Conservation (phyloP, 257 asterid species). For the Solanum bukasovii region DNA sequence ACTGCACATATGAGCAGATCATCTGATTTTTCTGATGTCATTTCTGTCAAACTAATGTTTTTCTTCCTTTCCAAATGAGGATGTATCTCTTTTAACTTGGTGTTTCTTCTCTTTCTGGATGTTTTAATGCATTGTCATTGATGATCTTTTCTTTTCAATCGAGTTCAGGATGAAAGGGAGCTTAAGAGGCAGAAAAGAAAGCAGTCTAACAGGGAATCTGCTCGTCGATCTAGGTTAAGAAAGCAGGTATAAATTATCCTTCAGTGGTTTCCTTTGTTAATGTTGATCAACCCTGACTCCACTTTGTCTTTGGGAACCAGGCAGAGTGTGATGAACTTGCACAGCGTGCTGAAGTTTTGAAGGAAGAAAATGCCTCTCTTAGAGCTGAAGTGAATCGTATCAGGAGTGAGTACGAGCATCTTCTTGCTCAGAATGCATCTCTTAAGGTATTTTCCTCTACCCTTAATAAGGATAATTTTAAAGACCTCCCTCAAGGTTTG, state of each 20-base stretch:
- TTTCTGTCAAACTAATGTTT: background rate
- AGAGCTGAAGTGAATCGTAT: conserved; percentile 72
- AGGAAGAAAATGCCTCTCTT: conserved; percentile 76
- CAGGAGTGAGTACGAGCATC: conserved; percentile 65
- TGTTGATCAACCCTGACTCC: background rate
- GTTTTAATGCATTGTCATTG: background rate
- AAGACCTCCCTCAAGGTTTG: background rate
- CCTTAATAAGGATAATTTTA: background rate
- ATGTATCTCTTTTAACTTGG: background rate
- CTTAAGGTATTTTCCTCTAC: conserved; percentile 51
- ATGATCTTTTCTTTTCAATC: background rate
- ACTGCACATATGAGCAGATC: background rate
- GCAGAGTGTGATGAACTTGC: conserved; percentile 96
- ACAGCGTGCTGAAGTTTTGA: conserved; percentile 66
- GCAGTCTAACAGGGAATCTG: conserved; percentile 87
- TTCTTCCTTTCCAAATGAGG: background rate
- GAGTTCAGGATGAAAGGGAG: conserved; percentile 73
- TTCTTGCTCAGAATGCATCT: conserved; percentile 68
- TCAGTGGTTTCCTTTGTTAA: background rate
- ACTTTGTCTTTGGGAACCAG: conserved; percentile 28
- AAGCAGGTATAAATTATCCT: conserved; percentile 45
- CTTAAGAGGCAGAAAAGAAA: conserved; percentile 76
- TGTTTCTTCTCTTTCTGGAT: background rate
- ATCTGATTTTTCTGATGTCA: background rate
- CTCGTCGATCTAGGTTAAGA: conserved; percentile 79